A percentile compares a stretch with the other conserved stretches of the same genome.
Conservation (phyloP, 2,329 filamentous ascomycete genomes). For the Tympanopsis confertula region DNA sequence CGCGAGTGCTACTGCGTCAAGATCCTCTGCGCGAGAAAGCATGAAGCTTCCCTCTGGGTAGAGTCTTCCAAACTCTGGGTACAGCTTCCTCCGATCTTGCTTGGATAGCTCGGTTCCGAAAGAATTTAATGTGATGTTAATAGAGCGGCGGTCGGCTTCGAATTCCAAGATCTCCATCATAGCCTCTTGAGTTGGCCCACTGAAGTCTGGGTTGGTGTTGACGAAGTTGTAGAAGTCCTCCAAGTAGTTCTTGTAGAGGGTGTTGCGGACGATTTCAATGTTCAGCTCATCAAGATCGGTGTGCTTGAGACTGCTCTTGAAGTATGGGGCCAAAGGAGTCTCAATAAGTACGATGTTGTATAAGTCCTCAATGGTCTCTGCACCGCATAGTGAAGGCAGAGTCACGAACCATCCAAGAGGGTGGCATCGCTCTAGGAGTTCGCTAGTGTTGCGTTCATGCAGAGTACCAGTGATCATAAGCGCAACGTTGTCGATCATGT, state of each 20-base stretch:
- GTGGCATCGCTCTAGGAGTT: conserved; percentile 89
- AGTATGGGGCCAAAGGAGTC: conserved; percentile 89
- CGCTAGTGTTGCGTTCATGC: conserved; percentile 91
- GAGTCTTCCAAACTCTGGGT: conserved; percentile 79
- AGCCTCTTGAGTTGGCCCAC: conserved; percentile 77
- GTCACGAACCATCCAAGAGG: conserved; percentile 98
- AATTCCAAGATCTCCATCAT: conserved; percentile 96
- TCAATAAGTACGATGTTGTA: conserved; percentile 98
- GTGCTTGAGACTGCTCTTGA: conserved; percentile 91
- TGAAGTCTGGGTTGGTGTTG: conserved; percentile 76
- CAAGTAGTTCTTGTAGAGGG: conserved; percentile 97
- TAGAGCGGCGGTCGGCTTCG: conserved; percentile 88
- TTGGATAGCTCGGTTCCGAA: conserved; percentile 95
- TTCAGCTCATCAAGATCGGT: conserved; percentile 97
- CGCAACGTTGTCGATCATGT: conserved; percentile 99
- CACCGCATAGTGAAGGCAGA: conserved; percentile 93
- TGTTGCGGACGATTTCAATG: conserved; percentile 98
- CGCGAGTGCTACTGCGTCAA: conserved; percentile 83
- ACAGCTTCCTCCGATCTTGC: conserved; percentile 87
- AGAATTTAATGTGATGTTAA: conserved; percentile 98
- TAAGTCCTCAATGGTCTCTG: conserved; percentile 95
- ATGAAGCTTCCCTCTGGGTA: conserved; percentile 92
- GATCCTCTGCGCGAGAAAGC: conserved; percentile 87
- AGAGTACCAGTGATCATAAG: conserved; percentile 95
- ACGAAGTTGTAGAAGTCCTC: conserved; percentile 96